Conservation (phyloP, 2,329 filamentous ascomycete genomes). For the Epichloe sp. region DNA sequence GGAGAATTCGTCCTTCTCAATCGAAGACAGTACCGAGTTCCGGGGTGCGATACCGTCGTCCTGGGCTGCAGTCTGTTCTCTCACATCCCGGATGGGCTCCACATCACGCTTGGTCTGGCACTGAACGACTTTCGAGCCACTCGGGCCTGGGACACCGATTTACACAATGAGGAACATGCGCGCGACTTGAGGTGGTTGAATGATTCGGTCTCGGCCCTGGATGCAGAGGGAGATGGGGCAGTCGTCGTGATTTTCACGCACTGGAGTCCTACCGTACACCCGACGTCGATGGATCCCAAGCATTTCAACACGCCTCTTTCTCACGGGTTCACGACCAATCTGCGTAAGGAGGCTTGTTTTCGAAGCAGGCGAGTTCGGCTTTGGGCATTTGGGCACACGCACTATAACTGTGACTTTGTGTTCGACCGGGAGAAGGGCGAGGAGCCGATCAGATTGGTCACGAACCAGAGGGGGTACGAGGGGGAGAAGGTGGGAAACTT, state of each 20-base stretch:
- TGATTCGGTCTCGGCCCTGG: conserved; percentile 15
- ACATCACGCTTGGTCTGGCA: conserved; percentile 24
- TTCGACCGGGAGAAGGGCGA: conserved; percentile 10
- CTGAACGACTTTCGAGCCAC: conserved; percentile 40
- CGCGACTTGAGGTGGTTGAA: conserved; percentile 32
- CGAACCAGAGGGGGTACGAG: conserved; percentile 28
- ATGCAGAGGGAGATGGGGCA: conserved; percentile 12
- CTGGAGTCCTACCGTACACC: conserved; percentile 25
- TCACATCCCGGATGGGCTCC: conserved; percentile 22
- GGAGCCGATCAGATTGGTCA: conserved; percentile 18
- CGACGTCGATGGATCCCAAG: conserved; percentile 19
- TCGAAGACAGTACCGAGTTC: conserved; percentile 13
- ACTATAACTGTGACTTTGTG: conserved; percentile 30
- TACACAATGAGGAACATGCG: conserved; percentile 24
- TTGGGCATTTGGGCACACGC: conserved; percentile 37
- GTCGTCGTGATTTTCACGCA: conserved; percentile 30
- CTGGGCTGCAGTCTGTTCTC: conserved; percentile 35
- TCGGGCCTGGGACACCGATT: conserved; percentile 22
- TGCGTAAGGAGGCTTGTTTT: conserved; percentile 23
- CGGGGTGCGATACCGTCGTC: conserved; percentile 14
- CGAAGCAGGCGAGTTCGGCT: conserved; percentile 20
- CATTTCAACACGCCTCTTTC: conserved; percentile 17
- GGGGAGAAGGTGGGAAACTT: conserved; percentile 23
- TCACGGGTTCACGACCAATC: conserved; percentile 26
- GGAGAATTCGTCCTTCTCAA: conserved; percentile 29